A percentile compares a stretch with the other conserved stretches of the same genome.
phyloP scores from a whole-genome alignment of 1,284 basidiomycete genomes.

The Tylopilus sp. region DNA sequence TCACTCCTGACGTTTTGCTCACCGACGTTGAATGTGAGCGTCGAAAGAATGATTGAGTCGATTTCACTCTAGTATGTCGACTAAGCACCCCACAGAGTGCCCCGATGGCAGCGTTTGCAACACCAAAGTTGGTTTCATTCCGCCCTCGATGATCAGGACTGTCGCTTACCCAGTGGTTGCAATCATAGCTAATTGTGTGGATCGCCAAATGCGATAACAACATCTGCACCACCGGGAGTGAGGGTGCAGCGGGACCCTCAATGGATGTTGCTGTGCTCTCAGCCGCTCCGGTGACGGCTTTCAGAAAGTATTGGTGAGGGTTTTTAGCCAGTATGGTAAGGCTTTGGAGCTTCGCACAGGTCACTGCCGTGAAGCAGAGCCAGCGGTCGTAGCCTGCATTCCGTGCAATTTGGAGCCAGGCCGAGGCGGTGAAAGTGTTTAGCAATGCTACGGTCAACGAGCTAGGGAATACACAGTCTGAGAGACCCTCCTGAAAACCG shows the following conservation, averaged over 20 bases:
- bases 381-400: background rate
- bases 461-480: constrained; percentile 14
- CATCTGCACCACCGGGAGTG: constrained; percentile 38
- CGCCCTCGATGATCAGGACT: background rate
- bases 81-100: constrained; percentile 31
- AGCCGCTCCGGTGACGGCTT: constrained; percentile 43
- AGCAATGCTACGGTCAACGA: background rate
- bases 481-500: constrained; percentile 19
- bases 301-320: background rate
- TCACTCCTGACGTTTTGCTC: background rate
- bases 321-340: background rate
- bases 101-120: constrained; percentile 30
- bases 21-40: background rate
- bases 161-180: constrained; percentile 16
- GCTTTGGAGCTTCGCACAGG: constrained; percentile 39
- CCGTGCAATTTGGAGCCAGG: constrained; percentile 12
- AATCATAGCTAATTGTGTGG: constrained; percentile 34
- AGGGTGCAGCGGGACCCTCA: constrained; percentile 54
- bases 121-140: constrained; percentile 4
- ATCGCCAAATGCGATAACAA: constrained; percentile 38
- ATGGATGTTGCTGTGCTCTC: constrained; percentile 37
- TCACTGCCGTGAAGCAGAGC: constrained; percentile 40
- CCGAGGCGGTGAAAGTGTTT: constrained; percentile 18
- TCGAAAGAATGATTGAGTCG: background rate
- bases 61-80: constrained; percentile 17